Evolutionary conservation across 176 grass and related monocot genomes (phyloP), one percentile per base, ranked within the genome.

Genomic region (Aegilops longissima): DNA sequence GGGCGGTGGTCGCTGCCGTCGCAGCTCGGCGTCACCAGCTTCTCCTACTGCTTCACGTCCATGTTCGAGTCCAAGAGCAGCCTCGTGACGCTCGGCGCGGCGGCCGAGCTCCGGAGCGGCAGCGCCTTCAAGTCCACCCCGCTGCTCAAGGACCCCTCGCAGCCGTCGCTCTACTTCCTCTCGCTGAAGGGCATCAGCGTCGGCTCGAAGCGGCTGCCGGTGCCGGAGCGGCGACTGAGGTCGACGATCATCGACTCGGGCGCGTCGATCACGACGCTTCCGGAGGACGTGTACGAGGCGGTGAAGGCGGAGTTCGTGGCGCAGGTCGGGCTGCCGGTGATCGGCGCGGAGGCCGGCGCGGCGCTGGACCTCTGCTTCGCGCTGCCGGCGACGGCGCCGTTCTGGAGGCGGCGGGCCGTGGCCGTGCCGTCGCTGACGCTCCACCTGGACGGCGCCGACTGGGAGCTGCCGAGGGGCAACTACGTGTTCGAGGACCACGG

Each of bases 231-330:
- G 5, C 36, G 24, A 13, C 52, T 86, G 14, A 86, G 92, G 14
- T 79, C 82, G 4, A 78, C 90, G n/a, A 94, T 98, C 88, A 92
- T 98, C 75, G 96, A 98, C 86, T 95, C 96, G 0, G 96, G 93
- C 62, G 91, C 92, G 5, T 88, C 87, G 2, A 80, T 98, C 79
- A 95, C 92, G 6, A 87, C 81, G 35, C 66, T 98, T 61, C 90
- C 89, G 18, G 84, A 77, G 36, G 74, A 81, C 6, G 88, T 91
- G 24, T 98, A 87, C 85, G 74, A 88, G 58, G 44, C 83, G 18
- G 73, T 98, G 63, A 92, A 81, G 89, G 89, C 90, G 38, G 96
- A 70, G 80, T 97, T 97, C 83, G 54, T 83, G 18, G 30, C 47
- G 27, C 90, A 95, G 89, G 73, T 88, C 56, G 83, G 84, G 63